phyloP scores from a whole-genome alignment of 306 rosid species.

The Quercus cerris region DNA sequence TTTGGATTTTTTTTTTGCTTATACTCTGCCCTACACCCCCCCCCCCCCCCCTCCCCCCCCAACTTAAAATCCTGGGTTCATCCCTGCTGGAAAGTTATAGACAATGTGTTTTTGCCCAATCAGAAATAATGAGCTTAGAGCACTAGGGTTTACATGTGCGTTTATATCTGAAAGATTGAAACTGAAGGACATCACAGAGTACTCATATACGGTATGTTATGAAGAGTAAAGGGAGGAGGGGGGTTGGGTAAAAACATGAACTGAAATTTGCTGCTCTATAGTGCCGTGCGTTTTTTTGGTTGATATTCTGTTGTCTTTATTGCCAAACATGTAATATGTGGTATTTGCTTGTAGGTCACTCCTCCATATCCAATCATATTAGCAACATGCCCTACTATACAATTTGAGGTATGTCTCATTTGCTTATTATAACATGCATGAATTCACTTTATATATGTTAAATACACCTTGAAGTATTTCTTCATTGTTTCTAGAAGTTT shows the following conservation, averaged over 20 bases:
- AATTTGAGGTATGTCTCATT: conserved; percentile 70
- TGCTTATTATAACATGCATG: neutral
- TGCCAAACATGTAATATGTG: conserved; percentile 23
- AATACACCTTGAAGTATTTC: neutral
- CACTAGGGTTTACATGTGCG: neutral
- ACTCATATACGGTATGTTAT: neutral
- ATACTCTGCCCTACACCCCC: too few relatives aligned
- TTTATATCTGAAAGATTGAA: neutral
- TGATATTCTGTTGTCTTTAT: neutral
- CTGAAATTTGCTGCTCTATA: neutral
- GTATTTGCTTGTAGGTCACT: conserved; percentile 68
- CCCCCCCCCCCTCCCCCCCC: too few relatives aligned
- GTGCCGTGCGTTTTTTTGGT: neutral
- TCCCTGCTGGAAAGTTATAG: neutral
- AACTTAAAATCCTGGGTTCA: too few relatives aligned
- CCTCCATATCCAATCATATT: conserved; percentile 75
- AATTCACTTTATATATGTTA: neutral
- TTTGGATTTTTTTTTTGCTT: too few relatives aligned
- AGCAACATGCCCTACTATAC: conserved; percentile 74
- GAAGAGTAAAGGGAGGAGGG: too few relatives aligned
- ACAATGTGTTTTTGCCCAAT: neutral
- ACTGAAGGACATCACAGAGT: neutral
- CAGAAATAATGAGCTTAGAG: neutral
- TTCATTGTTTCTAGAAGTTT: neutral
- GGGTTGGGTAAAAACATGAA: too few relatives aligned